Evolutionary conservation across 169 alveolate genomes (phyloP), one percentile per base, ranked within the genome.

Genomic region (Eimeria maxima): DNA sequence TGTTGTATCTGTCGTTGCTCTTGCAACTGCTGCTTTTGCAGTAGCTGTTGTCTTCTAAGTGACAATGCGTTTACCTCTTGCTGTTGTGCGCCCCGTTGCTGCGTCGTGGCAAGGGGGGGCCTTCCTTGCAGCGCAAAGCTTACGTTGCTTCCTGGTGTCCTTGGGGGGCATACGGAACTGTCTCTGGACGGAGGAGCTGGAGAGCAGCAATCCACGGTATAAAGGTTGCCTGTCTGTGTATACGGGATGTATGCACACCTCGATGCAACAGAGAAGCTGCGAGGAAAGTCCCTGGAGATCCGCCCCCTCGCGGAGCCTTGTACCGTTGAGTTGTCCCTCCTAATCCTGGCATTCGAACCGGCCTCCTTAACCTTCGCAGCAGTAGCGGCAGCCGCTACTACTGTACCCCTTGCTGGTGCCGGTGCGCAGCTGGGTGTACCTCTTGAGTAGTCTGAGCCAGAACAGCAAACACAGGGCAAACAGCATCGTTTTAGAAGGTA

Each of bases 171-270:
- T 5, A 16, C 16, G 86, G 10, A 0, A 16, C 86, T 42, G 63
- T 74, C 86, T 44, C 63, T 18, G 22, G 33, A 42, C 20, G 63
- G 16, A 74, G 13, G 38, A 3, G 57, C 63, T 10, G 14, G 33
- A 74, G 63, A 0, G 4, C 33, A 74, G 63, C 57, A 44, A 20
- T 42, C 86, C 20, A 24, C 63, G 42, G n/a, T 44, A 8, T 20
- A 6, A 20, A 16, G 20, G 10, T 44, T 74, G 10, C 57, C 7
- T 20, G 20, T 38, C 38, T 74, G 86, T 42, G 7, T 20, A 14
- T 74, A 11, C 38, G 57, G 16, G 63, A 63, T 74, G 86, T 74
- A 74, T 74, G 86, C 22, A 74, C 86, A 42, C 63, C 53, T 45
- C 53, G 86, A 10, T 13, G 63, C 63, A 14, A 74, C 60, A 42